Base-by-base conservation (phyloP, 495 filamentous ascomycete species). In the Emericellopsis terricola region DNA sequence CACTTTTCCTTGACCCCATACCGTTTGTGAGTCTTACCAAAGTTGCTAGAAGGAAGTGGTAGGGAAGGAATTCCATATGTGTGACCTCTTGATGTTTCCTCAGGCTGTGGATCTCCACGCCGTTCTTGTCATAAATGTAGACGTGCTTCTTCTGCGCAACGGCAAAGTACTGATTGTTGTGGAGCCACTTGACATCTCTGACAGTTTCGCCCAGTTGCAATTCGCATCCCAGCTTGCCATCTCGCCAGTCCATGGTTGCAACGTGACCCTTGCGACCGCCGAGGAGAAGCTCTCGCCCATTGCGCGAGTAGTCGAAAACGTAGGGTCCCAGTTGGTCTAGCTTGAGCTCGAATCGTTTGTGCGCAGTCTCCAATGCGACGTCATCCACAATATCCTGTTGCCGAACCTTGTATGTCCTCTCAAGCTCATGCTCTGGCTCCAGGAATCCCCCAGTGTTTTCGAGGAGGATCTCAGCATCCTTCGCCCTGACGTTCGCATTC, bases 81-180 rank as follows among this genome's bases (percentile, higher is more conserved):
- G 77, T 78, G n/a, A 91, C 81, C 56, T 96, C 89, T 40, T 87
- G 65, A 45, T 91, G 85, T 48, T 84, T 81, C 53, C 69, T 71
- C 39, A 97, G 59, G 49, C 81, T 85, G 55, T 97, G 91, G 15
- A 97, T 51, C 55, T 97, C 89, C 11, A 91, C 77, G 39, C 89
- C 89, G 18, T 73, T 64, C 23, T 71, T 59, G 44, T 94, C 89
- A 59, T 97, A 97, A 40, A 97, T 96, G 59, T 64, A 66, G 40
- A 85, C 79, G 40, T 87, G 77, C 55, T 91, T 92, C 68, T 96
- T 96, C 56, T 97, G 89, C 18, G 89, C 82, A n/a, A 93, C 84
- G 3, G 91, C 89, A 55, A 96, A 93, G 55, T 68, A 84, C 44
- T 94, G 85, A 51, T 92, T 83, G 45, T 93, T 94, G 53, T 97